A percentile compares a stretch with the other conserved stretches of the same genome.
These are phyloP conservation scores for Saccharomycopsis phalli DNA, from an alignment of 1,139 yeast species.

Conservation along the genomic window DNA sequence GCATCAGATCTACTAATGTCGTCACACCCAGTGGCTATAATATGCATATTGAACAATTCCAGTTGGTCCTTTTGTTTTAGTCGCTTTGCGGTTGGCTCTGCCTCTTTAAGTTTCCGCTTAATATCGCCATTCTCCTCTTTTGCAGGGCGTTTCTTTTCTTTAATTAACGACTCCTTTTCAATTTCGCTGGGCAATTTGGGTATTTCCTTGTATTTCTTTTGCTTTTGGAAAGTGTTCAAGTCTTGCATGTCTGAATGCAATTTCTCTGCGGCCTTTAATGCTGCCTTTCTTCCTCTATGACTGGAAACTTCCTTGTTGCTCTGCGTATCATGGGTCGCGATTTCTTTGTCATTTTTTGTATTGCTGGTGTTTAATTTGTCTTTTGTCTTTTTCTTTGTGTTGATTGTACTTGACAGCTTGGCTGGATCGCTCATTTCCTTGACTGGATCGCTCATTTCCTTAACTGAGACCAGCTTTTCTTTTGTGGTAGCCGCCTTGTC, in stretches of 20 bases:
- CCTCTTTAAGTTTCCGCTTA: conserved; percentile 16
- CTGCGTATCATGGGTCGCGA: not conserved
- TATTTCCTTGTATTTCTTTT: conserved; percentile 25
- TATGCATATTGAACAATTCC: conserved; percentile 37
- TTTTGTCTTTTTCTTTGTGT: too few relatives aligned
- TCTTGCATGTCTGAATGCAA: conserved; percentile 64
- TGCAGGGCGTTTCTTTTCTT: conserved; percentile 23
- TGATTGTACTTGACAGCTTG: not conserved
- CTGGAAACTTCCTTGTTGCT: not conserved
- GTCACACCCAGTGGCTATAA: conserved; percentile 56
- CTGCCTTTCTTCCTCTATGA: conserved; percentile 39
- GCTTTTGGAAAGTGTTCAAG: conserved; percentile 50
- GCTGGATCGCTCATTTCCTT: not conserved
- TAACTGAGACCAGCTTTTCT: too few relatives aligned
- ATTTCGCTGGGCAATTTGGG: conserved; percentile 30
- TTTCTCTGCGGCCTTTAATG: conserved; percentile 55
- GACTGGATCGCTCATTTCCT: not conserved
- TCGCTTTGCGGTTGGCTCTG: conserved; percentile 13
- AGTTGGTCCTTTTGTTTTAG: too few relatives aligned
- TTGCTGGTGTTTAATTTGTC: too few relatives aligned
- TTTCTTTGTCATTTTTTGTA: not conserved
- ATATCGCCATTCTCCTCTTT: conserved; percentile 13
- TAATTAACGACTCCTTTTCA: conserved; percentile 25
- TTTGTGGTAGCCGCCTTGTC: not conserved
- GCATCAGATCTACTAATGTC: conserved; percentile 27